phyloP scores from a whole-genome alignment of 148 eudicot genomes.

The Tetragonia tetragonoides region DNA sequence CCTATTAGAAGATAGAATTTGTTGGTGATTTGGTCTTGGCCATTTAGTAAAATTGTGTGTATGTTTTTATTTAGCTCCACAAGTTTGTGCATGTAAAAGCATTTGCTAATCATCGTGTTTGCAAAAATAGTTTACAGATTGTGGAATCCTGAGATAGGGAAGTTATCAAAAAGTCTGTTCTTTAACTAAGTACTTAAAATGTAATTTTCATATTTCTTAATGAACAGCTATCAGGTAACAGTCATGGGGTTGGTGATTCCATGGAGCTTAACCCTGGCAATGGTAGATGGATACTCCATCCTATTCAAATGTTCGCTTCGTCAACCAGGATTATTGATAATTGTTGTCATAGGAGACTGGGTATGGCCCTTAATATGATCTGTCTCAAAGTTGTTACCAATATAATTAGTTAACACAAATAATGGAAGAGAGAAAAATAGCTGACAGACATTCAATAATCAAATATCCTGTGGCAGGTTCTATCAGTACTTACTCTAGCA shows the following conservation, averaged over 20 bases:
- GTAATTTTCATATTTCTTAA: background rate
- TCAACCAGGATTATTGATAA: constrained; percentile 34
- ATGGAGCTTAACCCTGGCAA: constrained; percentile 55
- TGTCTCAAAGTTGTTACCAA: background rate
- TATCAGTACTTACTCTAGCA: constrained; percentile 45
- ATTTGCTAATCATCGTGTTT: too few species aligned
- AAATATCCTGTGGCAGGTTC: constrained; percentile 26
- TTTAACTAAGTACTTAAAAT: too few species aligned
- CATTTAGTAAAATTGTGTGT: too few species aligned
- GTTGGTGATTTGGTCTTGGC: too few species aligned
- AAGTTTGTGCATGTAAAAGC: too few species aligned
- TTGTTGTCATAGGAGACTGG: constrained; percentile 48
- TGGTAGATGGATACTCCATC: constrained; percentile 50
- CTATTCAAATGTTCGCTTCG: constrained; percentile 43
- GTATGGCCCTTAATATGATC: constrained; percentile 24
- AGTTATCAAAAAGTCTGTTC: too few species aligned
- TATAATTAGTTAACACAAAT: too few species aligned
- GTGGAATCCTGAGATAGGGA: too few species aligned
- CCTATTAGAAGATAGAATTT: too few species aligned
- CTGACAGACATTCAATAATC: background rate
- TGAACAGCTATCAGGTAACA: constrained; percentile 54
- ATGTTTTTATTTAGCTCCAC: too few species aligned
- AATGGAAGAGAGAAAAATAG: background rate
- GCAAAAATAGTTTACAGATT: too few species aligned
- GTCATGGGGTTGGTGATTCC: constrained; percentile 65